Base-by-base conservation (phyloP, 768 basidiomycete species). In the Galerina sulciceps region DNA sequence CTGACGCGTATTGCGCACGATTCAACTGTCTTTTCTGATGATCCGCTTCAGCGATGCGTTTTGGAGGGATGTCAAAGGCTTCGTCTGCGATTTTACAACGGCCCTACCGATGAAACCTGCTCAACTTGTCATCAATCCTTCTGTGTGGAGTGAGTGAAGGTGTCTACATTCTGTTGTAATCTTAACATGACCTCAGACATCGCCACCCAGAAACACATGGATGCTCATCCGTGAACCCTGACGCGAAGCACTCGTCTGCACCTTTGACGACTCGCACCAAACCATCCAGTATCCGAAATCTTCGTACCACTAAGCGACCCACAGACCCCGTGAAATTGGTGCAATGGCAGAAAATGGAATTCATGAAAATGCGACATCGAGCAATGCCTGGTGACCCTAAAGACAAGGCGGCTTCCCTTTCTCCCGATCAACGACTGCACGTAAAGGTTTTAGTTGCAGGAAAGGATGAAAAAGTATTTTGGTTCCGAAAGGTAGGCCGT, bases 311-410 rank as follows among this genome's bases (percentile, higher is more conserved):
- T 36, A 78, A 77, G 60, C 64, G 69, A 38, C 79, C 82, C 6
- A 77, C 76, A 11, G 82, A 86, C 63, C 80, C 85, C 8, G 77
- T 74, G 53, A 86, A 86, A 62, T 68, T 81, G 18, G 83, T 80
- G 1, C 82, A 85, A 60, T 70, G 79, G 58, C 79, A 80, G 55
- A 85, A 84, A 64, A 67, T 92, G 15, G 83, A 87, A 65, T 67
- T 87, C 5, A 90, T 93, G 82, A 90, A 85, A 67, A 82, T 94
- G 81, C 85, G 87, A 53, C 90, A 89, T 67, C 79, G 76, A 38
- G 93, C 93, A 10, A 64, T 75, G 41, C 83, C 90, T 2, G 84
- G 76, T 8, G 86, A 93, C 64, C 78, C 82, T 17, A 85, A 81
- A 64, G 85, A 88, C 66, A 81, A 75, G 51, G 52, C 71, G 1